Percentiles rank a stretch among this genome's conserved stretches.
These are phyloP conservation scores for Austropuccinia psidii DNA, from an alignment of 1,284 basidiomycete species.

Conservation along the genomic window DNA sequence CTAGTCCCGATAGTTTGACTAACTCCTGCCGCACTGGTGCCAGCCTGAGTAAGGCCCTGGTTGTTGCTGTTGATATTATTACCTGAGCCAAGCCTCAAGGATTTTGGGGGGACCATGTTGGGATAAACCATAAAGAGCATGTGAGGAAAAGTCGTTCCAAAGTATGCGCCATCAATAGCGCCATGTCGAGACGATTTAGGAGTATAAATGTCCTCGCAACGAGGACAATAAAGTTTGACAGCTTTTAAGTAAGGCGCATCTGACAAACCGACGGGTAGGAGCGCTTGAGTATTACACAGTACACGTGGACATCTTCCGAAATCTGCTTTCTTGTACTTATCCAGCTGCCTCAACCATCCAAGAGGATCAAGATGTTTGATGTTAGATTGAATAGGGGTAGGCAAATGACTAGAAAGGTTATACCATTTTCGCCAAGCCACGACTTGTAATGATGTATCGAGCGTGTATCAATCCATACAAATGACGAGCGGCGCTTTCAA, in stretches of 20 bases:
- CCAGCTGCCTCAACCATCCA: conserved; percentile 45
- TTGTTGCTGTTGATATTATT: conserved; percentile 43
- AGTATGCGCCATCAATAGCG: conserved; percentile 91
- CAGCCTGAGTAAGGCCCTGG: conserved; percentile 48
- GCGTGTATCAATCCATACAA: conserved; percentile 48
- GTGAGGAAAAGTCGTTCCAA: conserved; percentile 88
- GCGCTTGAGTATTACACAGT: conserved; percentile 78
- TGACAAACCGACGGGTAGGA: conserved; percentile 88
- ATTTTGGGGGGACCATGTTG: conserved; percentile 75
- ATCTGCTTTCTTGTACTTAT: conserved; percentile 93
- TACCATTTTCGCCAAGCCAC: conserved; percentile 19
- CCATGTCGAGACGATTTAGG: conserved; percentile 91
- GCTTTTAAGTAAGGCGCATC: conserved; percentile 92
- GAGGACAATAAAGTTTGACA: conserved; percentile 90
- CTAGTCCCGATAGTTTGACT: conserved; percentile 52
- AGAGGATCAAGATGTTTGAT: neutral
- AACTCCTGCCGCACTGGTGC: conserved; percentile 47
- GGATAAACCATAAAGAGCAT: conserved; percentile 92
- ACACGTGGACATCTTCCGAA: conserved; percentile 93
- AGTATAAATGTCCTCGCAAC: conserved; percentile 92
- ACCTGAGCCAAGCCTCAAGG: conserved; percentile 50
- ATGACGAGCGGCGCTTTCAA: conserved; percentile 83
- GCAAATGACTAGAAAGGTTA: neutral
- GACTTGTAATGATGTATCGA: conserved; percentile 38
- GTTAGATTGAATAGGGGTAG: conserved; percentile 28